A percentile compares a stretch with the other conserved stretches of the same genome.
Conservation (phyloP, 1,284 basidiomycete species). For the Tylopilus sp. region DNA sequence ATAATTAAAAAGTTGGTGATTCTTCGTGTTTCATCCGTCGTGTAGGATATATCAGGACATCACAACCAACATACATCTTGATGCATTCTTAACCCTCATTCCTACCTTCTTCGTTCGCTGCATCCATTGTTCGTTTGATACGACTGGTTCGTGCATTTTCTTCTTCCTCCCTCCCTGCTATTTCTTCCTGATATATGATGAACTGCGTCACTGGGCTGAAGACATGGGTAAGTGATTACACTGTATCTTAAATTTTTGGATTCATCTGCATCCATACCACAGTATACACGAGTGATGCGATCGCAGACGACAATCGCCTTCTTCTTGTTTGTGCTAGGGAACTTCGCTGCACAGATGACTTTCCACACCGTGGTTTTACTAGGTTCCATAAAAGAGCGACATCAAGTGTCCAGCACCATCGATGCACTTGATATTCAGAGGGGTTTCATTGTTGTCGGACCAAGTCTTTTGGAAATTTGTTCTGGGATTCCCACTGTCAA, state of each 20-base stretch:
- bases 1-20: too few species aligned
- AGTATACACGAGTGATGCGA: constrained; percentile 57
- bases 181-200: background rate
- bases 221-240: constrained; percentile 25
- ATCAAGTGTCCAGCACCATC: constrained; percentile 42
- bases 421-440: constrained; percentile 24
- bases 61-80: background rate
- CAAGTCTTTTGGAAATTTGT: constrained; percentile 23
- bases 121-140: constrained; percentile 6
- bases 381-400: constrained; percentile 46
- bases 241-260: background rate
- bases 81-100: background rate
- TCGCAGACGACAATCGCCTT: constrained; percentile 58
- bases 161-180: background rate
- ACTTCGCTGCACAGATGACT: constrained; percentile 49
- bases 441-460: constrained; percentile 22
- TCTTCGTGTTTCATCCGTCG: constrained; percentile 1
- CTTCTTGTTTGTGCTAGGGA: constrained; percentile 50
- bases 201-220: background rate
- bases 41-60: background rate
- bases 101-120: constrained; percentile 1
- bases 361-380: constrained; percentile 48
- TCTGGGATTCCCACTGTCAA: constrained; percentile 21
- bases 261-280: background rate
- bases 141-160: constrained; percentile 31